Evolutionary conservation across 495 filamentous ascomycete genomes (phyloP).

Genomic region (Pseudomonodictys pantanalensis): DNA sequence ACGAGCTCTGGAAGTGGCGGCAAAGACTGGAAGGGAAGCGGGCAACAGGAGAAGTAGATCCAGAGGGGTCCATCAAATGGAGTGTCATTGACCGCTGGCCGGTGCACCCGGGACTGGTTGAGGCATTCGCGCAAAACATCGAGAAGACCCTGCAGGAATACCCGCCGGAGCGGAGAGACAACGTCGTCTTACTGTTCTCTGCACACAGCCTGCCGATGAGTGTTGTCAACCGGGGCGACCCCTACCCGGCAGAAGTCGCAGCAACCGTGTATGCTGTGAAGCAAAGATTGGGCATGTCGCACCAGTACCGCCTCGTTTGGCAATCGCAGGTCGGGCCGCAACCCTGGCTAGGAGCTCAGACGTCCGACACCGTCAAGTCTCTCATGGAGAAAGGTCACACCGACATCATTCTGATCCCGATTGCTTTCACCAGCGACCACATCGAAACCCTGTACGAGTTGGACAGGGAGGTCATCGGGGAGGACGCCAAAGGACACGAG

Average conservation of each 20-base stretch:
- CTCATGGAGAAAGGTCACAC: constrained; percentile 90
- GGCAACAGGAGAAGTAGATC: constrained; percentile 48
- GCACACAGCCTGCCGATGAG: constrained; percentile 96
- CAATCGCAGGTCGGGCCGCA: constrained; percentile 96
- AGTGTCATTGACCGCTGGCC: constrained; percentile 99
- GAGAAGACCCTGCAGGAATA: constrained; percentile 79
- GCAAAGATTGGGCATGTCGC: constrained; percentile 77
- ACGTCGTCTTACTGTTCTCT: constrained; percentile 87
- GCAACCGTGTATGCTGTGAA: constrained; percentile 98
- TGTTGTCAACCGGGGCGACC: constrained; percentile 92
- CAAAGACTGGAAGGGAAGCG: constrained; percentile 80
- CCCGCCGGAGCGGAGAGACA: constrained; percentile 68
- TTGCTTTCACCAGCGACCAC: constrained; percentile 97
- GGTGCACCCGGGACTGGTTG: constrained; percentile 80
- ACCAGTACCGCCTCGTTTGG: constrained; percentile 93
- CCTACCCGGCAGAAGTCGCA: constrained; percentile 94
- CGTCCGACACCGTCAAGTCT: constrained; percentile 76
- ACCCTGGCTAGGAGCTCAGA: constrained; percentile 95
- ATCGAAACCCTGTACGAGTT: constrained; percentile 97
- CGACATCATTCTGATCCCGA: constrained; percentile 87
- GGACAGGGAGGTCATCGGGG: constrained; percentile 92
- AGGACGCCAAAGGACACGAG: constrained; percentile 63
- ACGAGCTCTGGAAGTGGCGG: constrained; percentile 96
- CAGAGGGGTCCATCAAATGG: constrained; percentile 77
- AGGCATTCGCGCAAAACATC: constrained; percentile 88